Conservation (phyloP, 805 yeast species). For the Nakazawaea pomicola region DNA sequence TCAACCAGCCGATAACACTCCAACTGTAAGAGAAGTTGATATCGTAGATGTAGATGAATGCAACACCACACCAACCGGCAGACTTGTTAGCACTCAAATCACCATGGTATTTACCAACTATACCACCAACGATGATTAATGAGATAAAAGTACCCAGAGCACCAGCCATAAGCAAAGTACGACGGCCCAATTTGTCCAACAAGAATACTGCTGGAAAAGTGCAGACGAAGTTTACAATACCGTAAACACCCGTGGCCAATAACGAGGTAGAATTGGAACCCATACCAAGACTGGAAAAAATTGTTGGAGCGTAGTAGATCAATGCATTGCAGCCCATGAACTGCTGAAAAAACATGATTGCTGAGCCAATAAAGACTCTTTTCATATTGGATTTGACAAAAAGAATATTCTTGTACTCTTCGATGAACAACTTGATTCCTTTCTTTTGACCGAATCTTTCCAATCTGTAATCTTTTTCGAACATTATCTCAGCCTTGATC, state of each 20-base stretch:
- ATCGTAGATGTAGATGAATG: conserved; percentile 41
- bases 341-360: conserved; percentile 28
- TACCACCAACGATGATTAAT: conserved; percentile 34
- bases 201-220: conserved; percentile 38
- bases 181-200: conserved; percentile 40
- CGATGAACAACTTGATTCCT: neutral
- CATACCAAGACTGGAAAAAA: conserved; percentile 43
- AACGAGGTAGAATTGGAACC: conserved; percentile 33
- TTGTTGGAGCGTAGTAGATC: conserved; percentile 53
- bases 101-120: conserved; percentile 19
- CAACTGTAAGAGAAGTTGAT: conserved; percentile 42
- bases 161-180: conserved; percentile 28
- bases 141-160: conserved; percentile 37
- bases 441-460: neutral
- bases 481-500: conserved; percentile 35
- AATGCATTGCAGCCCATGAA: conserved; percentile 53
- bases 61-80: conserved; percentile 40
- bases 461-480: neutral
- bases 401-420: conserved; percentile 2
- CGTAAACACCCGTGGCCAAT: conserved; percentile 35
- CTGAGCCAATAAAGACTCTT: conserved; percentile 1
- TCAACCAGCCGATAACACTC: conserved; percentile 46
- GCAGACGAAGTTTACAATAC: conserved; percentile 31
- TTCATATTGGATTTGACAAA: neutral
- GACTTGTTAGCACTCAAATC: conserved; percentile 15